phyloP scores from a whole-genome alignment of 192 early-diverging fungal genomes.

The Physocladia obscura region DNA sequence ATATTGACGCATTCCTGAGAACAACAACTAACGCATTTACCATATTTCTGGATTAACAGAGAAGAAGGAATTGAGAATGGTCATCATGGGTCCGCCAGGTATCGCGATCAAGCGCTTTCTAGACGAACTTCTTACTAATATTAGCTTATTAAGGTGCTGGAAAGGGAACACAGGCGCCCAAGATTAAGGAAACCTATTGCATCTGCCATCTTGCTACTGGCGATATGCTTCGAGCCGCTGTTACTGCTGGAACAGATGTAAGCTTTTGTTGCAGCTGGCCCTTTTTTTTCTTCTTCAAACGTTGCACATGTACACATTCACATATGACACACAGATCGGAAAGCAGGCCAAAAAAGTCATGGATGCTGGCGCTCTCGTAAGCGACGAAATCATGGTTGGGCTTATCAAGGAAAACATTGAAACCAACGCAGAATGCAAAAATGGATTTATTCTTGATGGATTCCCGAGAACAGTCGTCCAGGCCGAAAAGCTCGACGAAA shows the following conservation, averaged over 20 bases:
- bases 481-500: slow-evolving; percentile 96
- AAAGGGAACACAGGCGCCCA: slow-evolving; percentile 94
- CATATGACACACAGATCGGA: slow-evolving; percentile 67
- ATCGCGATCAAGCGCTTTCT: slow-evolving; percentile 30
- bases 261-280: slow-evolving; percentile 19
- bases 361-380: slow-evolving; percentile 96
- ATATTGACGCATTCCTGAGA: no score
- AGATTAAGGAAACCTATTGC: slow-evolving; percentile 93
- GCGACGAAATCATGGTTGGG: slow-evolving; percentile 96
- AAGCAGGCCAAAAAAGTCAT: slow-evolving; percentile 98
- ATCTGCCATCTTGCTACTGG: slow-evolving; percentile 98
- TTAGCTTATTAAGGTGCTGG: slow-evolving; percentile 43
- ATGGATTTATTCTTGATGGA: slow-evolving; percentile 98
- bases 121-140: neutral
- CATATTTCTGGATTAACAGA: neutral
- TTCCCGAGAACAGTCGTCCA: slow-evolving; percentile 98
- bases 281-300: neutral
- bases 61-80: slow-evolving; percentile 55
- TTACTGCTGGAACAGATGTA: slow-evolving; percentile 82
- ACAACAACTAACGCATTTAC: neutral
- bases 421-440: slow-evolving; percentile 91
- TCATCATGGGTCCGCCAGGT: slow-evolving; percentile 91
- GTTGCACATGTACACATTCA: slow-evolving; percentile 8
- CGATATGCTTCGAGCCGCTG: slow-evolving; percentile 98
- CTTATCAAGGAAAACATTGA: slow-evolving; percentile 97